Evolutionary conservation across 2,329 filamentous ascomycete species (phyloP), one percentile per base, ranked within the genome.

Genomic region (Trichoderma cornu-damae): DNA sequence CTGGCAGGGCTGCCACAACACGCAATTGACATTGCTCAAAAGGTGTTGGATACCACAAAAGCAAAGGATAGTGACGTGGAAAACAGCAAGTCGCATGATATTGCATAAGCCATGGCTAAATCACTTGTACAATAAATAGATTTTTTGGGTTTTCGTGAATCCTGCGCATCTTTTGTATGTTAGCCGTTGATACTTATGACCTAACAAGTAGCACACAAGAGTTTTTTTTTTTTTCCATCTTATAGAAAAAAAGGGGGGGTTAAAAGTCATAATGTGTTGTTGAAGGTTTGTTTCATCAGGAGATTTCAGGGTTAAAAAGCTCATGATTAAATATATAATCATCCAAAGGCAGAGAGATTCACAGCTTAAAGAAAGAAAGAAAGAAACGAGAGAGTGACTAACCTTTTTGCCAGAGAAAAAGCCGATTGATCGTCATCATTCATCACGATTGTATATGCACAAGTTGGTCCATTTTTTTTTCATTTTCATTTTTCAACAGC

Each of bases 1-100:
- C 75, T 97, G 63, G 95, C 94, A 5, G 92, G 90, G 1, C 66
- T 96, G 64, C 92, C 92, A 0, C 83, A 86, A 59, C 76, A 79
- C 43, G 89, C 87, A 3, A 83, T 96, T 55, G 73, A 76, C 20
- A 76, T 90, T 61, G 92, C 93, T 5, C 76, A 72, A 51, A 70
- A 76, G 35, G 57, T 37, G 50, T 22, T 46, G 44, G 57, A 61
- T 24, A 47, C 61, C 55, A 37, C 26, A n/a, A 42, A 38, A 22
- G 14, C 16, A 30, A 38, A 37, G n/a, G 11, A 37, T 4, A 18
- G 6, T 8, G n/a, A 12, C 6, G 22, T 28, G 51, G 18, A 60
- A 32, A 35, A 58, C 28, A 35, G 1, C 35, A 51, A 42, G 49
- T 58, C 28, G 4, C 32, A 24, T 34, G 40, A 8, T 24, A 8